A percentile compares a stretch with the other conserved stretches of the same genome.
Conservation (phyloP, 2,329 filamentous ascomycete genomes). For the Fusarium musae region DNA sequence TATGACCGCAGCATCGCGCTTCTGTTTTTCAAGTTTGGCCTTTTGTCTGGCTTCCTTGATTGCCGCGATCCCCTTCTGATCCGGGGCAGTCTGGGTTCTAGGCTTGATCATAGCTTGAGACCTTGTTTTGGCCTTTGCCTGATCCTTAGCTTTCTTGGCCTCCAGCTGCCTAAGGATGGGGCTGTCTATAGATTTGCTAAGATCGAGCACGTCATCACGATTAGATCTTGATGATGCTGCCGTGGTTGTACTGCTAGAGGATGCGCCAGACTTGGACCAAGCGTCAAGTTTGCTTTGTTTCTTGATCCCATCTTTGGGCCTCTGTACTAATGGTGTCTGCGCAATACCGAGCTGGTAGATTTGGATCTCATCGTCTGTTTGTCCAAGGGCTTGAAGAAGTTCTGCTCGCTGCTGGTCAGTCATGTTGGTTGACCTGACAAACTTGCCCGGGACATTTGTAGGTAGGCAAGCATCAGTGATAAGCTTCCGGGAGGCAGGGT, state of each 20-base stretch:
- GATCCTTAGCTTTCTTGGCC: slow-evolving; percentile 50
- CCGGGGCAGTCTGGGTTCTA: slow-evolving; percentile 46
- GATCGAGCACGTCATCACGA: slow-evolving; percentile 59
- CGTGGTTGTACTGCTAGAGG: slow-evolving; percentile 36
- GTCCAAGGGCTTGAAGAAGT: slow-evolving; percentile 71
- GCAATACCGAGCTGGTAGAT: slow-evolving; percentile 56
- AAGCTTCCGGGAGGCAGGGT: slow-evolving; percentile 66
- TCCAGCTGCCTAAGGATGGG: slow-evolving; percentile 60
- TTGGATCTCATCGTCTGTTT: slow-evolving; percentile 66
- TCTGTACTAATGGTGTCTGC: slow-evolving; percentile 37
- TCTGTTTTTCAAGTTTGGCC: slow-evolving; percentile 79
- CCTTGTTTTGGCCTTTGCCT: slow-evolving; percentile 46
- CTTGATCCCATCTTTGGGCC: slow-evolving; percentile 54
- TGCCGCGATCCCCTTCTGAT: slow-evolving; percentile 53
- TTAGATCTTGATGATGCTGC: slow-evolving; percentile 50
- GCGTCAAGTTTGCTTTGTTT: slow-evolving; percentile 70
- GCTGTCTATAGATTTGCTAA: slow-evolving; percentile 60
- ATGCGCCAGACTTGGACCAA: slow-evolving; percentile 65
- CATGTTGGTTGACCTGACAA: slow-evolving; percentile 79
- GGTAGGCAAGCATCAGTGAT: slow-evolving; percentile 74
- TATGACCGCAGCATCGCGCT: slow-evolving; percentile 76
- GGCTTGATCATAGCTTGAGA: slow-evolving; percentile 45
- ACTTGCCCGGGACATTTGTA: slow-evolving; percentile 64
- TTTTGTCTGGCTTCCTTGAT: slow-evolving; percentile 78
- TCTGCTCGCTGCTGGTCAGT: slow-evolving; percentile 86